Evolutionary conservation across 768 basidiomycete genomes (phyloP).

Genomic region (Porphyrellus cyaneotinctus): DNA sequence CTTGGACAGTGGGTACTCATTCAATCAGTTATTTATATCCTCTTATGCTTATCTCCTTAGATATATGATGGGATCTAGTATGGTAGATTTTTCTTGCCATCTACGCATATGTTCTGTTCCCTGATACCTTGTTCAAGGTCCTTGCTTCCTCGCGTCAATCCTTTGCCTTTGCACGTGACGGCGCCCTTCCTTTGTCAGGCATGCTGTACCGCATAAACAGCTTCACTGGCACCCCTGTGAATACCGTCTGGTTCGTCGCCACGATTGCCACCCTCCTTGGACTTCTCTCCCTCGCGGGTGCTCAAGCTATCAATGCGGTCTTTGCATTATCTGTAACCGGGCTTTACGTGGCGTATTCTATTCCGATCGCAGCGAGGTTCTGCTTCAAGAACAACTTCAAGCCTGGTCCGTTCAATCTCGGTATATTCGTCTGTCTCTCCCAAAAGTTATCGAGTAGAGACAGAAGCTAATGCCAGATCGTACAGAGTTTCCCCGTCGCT

Average conservation of each 20-base stretch:
- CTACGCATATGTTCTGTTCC: background rate
- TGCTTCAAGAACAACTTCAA: conserved; percentile 43
- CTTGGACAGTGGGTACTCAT: conserved; percentile 39
- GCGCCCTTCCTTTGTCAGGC: conserved; percentile 55
- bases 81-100: conserved; percentile 27
- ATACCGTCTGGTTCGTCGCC: conserved; percentile 54
- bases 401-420: conserved; percentile 48
- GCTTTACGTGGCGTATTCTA: conserved; percentile 44
- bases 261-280: conserved; percentile 43
- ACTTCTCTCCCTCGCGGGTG: conserved; percentile 51
- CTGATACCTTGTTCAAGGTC: conserved; percentile 28
- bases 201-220: conserved; percentile 53
- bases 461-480: conserved; percentile 2
- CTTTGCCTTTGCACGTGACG: conserved; percentile 58
- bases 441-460: background rate
- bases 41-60: conserved; percentile 16
- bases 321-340: conserved; percentile 48
- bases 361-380: conserved; percentile 50
- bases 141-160: conserved; percentile 53
- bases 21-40: background rate
- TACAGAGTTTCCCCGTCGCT: conserved; percentile 54
- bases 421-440: conserved; percentile 34
- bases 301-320: conserved; percentile 54
- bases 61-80: conserved; percentile 49
- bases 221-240: conserved; percentile 51